A percentile compares a stretch with the other conserved stretches of the same genome.
Conservation (phyloP, 352 stramenopile species). For the Phytophthora citricola region DNA sequence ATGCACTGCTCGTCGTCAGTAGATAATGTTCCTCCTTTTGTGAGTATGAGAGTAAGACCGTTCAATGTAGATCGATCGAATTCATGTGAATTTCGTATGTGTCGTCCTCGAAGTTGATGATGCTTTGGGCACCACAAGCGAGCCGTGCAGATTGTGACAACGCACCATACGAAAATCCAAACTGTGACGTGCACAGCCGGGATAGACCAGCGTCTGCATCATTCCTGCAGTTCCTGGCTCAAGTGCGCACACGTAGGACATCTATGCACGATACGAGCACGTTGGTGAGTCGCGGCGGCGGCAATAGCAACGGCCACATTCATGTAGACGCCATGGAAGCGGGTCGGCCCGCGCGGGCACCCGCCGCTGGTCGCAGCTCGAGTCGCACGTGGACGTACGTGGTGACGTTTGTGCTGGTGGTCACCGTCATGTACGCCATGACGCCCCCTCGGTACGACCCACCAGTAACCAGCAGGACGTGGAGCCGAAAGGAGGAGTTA, state of each 20-base stretch:
- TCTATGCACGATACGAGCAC: constrained; percentile 25
- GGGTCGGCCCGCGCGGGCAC: constrained; percentile 1
- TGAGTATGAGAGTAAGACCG: not conserved
- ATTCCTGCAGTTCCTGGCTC: constrained; percentile 26
- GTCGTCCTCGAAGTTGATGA: not conserved
- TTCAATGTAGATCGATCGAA: not conserved
- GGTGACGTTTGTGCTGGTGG: constrained; percentile 13
- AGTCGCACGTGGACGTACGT: constrained; percentile 29
- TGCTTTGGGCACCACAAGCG: not conserved
- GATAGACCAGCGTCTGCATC: constrained; percentile 15
- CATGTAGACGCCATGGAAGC: constrained; percentile 21
- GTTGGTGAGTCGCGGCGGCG: constrained; percentile 24
- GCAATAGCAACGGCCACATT: constrained; percentile 4
- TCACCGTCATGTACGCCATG: constrained; percentile 24
- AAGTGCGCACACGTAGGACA: constrained; percentile 15
- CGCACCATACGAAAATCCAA: not conserved
- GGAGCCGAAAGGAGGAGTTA: not conserved
- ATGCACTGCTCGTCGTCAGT: constrained; percentile 2
- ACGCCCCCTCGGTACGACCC: constrained; percentile 12
- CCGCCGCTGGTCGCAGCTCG: constrained; percentile 7
- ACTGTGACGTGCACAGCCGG: not conserved
- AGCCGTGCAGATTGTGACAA: constrained; percentile 1
- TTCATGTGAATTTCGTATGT: too few relatives aligned
- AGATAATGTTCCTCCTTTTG: not conserved
- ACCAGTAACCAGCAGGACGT: not conserved